Evolutionary conservation across 1,139 yeast species (phyloP).

Genomic region (Magnusiomyces fungicola): DNA sequence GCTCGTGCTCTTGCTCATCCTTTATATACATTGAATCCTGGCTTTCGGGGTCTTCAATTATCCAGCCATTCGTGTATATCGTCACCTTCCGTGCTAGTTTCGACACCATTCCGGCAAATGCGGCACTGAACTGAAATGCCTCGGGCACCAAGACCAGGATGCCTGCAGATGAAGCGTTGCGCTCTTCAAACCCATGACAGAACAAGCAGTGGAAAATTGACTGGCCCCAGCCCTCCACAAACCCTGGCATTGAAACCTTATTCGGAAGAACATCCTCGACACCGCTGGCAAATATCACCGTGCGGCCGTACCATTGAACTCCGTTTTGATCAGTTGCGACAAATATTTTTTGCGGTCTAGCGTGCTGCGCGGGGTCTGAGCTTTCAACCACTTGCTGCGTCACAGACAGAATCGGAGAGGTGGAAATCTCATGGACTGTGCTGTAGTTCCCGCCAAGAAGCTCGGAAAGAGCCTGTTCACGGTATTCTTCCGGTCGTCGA

Average conservation of each 20-base stretch:
- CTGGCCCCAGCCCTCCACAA: conserved; percentile 10
- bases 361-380: neutral
- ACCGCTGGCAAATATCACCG: conserved; percentile 7
- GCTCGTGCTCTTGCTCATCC: neutral
- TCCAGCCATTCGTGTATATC: conserved; percentile 7
- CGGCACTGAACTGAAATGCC: conserved; percentile 3
- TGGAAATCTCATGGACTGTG: conserved; percentile 7
- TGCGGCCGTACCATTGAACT: conserved; percentile 5
- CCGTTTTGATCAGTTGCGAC: conserved; percentile 5
- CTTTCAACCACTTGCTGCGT: neutral
- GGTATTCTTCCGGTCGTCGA: conserved; percentile 5
- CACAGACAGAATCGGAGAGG: conserved; percentile 6
- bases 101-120: conserved; percentile 7
- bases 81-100: conserved; percentile 6
- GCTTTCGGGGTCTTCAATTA: neutral
- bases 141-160: conserved; percentile 1
- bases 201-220: conserved; percentile 9
- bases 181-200: conserved; percentile 11
- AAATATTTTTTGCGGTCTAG: neutral
- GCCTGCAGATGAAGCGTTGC: conserved; percentile 6
- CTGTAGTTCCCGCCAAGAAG: conserved; percentile 8
- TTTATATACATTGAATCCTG: neutral
- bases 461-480: conserved; percentile 4
- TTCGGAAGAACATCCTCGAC: conserved; percentile 3
- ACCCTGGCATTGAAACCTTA: conserved; percentile 1